Base-by-base conservation (phyloP, 768 basidiomycete species). In the Auriscalpium orientale region DNA sequence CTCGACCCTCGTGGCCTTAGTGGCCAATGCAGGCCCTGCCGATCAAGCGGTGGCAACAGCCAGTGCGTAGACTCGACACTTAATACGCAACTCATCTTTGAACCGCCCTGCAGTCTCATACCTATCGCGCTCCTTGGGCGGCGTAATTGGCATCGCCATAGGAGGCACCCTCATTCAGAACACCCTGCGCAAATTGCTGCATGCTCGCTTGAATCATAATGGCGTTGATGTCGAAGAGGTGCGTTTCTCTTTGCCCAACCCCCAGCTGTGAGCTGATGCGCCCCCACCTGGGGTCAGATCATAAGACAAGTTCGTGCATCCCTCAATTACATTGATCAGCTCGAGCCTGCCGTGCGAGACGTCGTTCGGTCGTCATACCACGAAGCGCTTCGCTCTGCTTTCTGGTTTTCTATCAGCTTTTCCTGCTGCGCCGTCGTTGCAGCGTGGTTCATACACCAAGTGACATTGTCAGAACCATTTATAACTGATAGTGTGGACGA, bases 61-160 rank as follows among this genome's bases (percentile, higher is more conserved):
- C 4, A 20, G 46, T 48, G 21, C 46, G 46, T 20, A 12, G 16
- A 20, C 21, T 2, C 4, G 12, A 48, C 46, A 48, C 6, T 22
- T 22, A 13, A 16, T 43, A 5, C 15, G 11, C 38, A n/a, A 36
- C 21, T 9, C 34, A 34, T 20, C 1, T 12, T 1, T 37, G 20
- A 37, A 33, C 1, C 40, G 15, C 22, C 53, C 44, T n/a, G 21
- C 38, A 59, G 60, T 59, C 9, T 59, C 51, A 18, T 61, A 59
- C 36, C 60, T 61, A 8, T 61, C 59, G 43, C 53, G 57, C 9
- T 55, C 53, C 33, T n/a, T 61, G 22, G 60, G 60, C 8, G 12
- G 28, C 12, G 58, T 61, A n/a, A 12, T 61, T 35, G 58, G 60
- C 13, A 50, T 61, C 28, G 56, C 60, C 18, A 18, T 52, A 7